A percentile compares a stretch with the other conserved stretches of the same genome.
Evolutionary conservation across 2,329 filamentous ascomycete species (phyloP).

Genomic region (Aspergillus alliaceus): DNA sequence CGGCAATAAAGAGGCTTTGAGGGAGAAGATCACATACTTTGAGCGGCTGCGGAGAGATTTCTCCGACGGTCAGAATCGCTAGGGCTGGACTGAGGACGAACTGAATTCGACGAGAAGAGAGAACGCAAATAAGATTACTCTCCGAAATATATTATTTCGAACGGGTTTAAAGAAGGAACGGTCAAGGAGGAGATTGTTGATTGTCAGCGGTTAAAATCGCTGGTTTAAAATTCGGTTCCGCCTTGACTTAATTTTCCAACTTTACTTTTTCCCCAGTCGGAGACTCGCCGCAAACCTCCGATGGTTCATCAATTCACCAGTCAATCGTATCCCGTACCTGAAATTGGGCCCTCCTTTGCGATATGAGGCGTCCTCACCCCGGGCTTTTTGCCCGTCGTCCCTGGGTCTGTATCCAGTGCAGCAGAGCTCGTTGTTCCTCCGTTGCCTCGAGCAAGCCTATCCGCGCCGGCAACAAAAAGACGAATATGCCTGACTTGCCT

Average conservation of each 20-base stretch:
- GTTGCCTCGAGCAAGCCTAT: conserved; percentile 14
- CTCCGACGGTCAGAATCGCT: not conserved
- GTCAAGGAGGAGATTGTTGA: not conserved
- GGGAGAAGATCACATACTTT: conserved; percentile 14
- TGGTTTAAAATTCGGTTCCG: conserved; percentile 16
- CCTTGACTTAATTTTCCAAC: conserved; percentile 5
- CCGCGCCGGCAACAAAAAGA: conserved; percentile 31
- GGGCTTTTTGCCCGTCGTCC: conserved; percentile 29
- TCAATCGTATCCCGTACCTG: too few species aligned
- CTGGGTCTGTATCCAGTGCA: conserved; percentile 39
- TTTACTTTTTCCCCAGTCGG: conserved; percentile 10
- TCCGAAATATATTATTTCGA: not conserved
- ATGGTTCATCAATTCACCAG: not conserved
- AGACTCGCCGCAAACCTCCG: conserved; percentile 12
- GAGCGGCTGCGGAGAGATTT: conserved; percentile 1
- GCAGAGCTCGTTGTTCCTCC: conserved; percentile 34
- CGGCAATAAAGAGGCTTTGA: not conserved
- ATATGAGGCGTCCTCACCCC: conserved; percentile 30
- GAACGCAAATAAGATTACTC: not conserved
- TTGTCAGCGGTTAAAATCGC: not conserved
- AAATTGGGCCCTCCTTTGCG: not conserved
- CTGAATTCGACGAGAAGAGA: too few species aligned
- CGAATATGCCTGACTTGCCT: conserved; percentile 52
- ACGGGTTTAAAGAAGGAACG: not conserved
- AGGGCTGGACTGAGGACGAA: not conserved